Evolutionary conservation across 2,329 filamentous ascomycete genomes (phyloP), one percentile per base, ranked within the genome.

Genomic region (Fusarium nanum): DNA sequence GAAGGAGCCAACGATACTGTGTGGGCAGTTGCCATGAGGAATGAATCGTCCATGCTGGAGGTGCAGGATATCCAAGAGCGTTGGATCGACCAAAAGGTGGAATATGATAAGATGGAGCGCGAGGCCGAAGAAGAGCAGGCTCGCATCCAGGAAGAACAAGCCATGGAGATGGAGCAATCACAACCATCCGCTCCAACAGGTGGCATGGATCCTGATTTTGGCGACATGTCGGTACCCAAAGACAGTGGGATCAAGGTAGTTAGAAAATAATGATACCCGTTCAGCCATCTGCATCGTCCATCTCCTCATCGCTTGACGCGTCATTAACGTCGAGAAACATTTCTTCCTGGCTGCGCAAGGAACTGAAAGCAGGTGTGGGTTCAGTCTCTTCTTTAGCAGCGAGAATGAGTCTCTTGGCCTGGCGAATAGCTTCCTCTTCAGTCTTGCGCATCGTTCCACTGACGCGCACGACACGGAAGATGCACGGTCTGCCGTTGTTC

Each of bases 1-100:
- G 93, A 98, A 78, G 95, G 94, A 3, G 93, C 94, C 47, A 98
- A 98, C 74, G 95, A 99, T 78, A 94, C 92, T 9, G 89, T 99
- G n/a, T 99, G 96, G 96, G 93, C 97, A 76, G 90, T 98, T 46
- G 93, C 96, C 5, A 97, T 98, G 89, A 89, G 94, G 60, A 89
- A 90, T 62, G 89, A 91, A 62, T 88, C 89, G 37, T 89, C 88
- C 32, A 83, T 90, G 81, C 89, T 97, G 85, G 94, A 97, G 74
- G 89, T 94, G 12, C 85, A 91, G 64, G 95, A 99, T 80, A 91
- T 98, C 68, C 96, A 99, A 81, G 96, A 99, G 82, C 87, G 96
- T 66, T 99, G 96, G 96, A 83, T 99, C 32, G 95, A 98, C 81
- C 86, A 91, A 42, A 96, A 94, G 78, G 94, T 94, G 18, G 93